Base-by-base conservation (phyloP, 1,139 yeast species). In the Diutina mesorugosa region DNA sequence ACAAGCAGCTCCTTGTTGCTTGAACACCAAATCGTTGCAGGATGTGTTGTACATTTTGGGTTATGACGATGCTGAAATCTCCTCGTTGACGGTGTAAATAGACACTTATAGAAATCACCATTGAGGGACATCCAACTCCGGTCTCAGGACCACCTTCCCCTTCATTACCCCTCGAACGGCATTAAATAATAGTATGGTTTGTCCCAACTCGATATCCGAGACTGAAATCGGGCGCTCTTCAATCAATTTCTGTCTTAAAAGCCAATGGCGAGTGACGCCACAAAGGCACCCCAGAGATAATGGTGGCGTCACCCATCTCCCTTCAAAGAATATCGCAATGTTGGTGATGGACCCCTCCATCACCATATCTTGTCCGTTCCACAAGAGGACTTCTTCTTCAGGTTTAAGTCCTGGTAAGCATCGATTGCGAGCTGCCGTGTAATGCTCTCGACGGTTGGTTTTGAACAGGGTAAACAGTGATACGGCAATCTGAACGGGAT, bases 301-400 rank as follows among this genome's bases (percentile, higher is more conserved):
- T 32, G 77, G 73, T 1, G 99, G 99, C 0, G 98, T 93, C 3
- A 84, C 71, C 95, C 96, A 93, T 46, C 68, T 68, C 51, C 77
- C 80, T 12, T 38, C 54, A 4, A 67, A 69, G 1, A 63, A 61
- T 47, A 90, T 69, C 0, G 97, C 97, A 12, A 91, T 76, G 64
- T 87, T 90, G 12, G 95, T 84, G 32, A 90, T 85, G 1, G 95
- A 82, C 0, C 97, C 96, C 68, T 93, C 99, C 71, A 85, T 85
- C 26, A 90, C 66, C 58, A 80, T 79, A 9, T 76, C 78, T 1
- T 80, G 77, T 8, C 80, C 69, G 66, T 90, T 90, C 64, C 75
- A 79, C 26, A 93, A 66, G 14, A 93, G 62, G 1, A 90, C 95
- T 66, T 93, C 99, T 57, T 83, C 80, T 29, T 63, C 64, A 0